Conservation (phyloP, 495 filamentous ascomycete genomes). For the Aspergillus affinis region DNA sequence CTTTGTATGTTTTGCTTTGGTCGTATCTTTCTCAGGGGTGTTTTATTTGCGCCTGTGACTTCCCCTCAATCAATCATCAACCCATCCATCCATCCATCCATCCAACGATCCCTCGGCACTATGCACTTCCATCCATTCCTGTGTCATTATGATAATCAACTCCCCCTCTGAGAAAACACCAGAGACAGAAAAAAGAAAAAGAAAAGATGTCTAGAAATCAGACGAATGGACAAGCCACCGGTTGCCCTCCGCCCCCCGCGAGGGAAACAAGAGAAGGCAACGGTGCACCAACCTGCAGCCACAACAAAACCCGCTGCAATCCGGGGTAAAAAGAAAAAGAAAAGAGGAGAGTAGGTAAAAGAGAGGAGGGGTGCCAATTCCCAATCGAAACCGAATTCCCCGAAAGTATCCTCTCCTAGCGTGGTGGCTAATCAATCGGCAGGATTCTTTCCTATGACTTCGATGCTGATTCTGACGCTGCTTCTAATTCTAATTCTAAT, state of each 20-base stretch:
- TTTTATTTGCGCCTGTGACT: background rate
- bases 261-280: background rate
- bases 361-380: background rate
- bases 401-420: background rate
- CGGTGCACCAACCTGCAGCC: background rate
- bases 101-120: background rate
- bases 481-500: too few relatives aligned
- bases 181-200: background rate
- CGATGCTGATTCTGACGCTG: too few relatives aligned
- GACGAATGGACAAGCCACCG: background rate
- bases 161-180: background rate
- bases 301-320: background rate
- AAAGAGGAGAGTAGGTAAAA: background rate
- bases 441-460: constrained; percentile 8
- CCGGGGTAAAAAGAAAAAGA: background rate
- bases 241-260: background rate
- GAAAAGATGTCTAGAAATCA: background rate
- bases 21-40: background rate
- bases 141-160: background rate
- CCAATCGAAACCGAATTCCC: background rate
- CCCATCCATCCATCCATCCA: background rate
- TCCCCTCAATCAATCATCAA: constrained; percentile 5
- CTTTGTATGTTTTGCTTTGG: background rate
- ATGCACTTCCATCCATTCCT: background rate
- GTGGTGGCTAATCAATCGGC: constrained; percentile 8